phyloP scores from a whole-genome alignment of 768 basidiomycete species.

The Saitozyma podzolica region DNA sequence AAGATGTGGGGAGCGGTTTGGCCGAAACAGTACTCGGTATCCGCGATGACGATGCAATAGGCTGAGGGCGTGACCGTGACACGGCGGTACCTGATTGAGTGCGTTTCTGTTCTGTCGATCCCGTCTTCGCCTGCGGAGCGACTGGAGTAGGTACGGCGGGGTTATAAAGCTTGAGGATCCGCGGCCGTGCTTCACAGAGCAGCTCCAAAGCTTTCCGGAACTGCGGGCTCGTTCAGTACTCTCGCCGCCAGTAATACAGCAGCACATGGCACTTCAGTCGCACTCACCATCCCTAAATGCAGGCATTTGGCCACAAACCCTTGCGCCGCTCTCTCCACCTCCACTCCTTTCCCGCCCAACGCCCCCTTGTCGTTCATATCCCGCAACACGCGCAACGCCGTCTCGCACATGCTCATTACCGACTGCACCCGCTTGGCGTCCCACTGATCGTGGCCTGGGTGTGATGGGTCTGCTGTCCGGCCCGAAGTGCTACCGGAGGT shows the following conservation, averaged over 20 bases:
- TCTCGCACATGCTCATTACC: too few relatives aligned
- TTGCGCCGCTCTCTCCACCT: slow-evolving; percentile 33
- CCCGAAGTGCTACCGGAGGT: too few relatives aligned
- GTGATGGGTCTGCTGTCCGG: too few relatives aligned
- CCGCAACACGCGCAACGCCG: slow-evolving; percentile 12
- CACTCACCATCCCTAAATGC: slow-evolving; percentile 37
- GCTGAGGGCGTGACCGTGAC: too few relatives aligned
- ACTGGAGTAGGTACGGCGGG: not conserved
- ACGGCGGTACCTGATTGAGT: not conserved
- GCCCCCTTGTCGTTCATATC: slow-evolving; percentile 19
- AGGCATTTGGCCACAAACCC: slow-evolving; percentile 24
- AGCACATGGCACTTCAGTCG: too few relatives aligned
- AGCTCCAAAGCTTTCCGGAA: slow-evolving; percentile 22
- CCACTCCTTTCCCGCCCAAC: slow-evolving; percentile 21
- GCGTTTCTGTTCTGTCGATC: not conserved
- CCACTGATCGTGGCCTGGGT: too few relatives aligned
- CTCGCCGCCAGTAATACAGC: not conserved
- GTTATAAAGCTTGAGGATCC: not conserved
- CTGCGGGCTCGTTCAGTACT: slow-evolving; percentile 12
- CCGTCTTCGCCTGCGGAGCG: not conserved
- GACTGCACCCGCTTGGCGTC: too few relatives aligned
- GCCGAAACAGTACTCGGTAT: not conserved
- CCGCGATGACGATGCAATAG: not conserved
- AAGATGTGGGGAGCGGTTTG: slow-evolving; percentile 8
- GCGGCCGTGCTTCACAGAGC: slow-evolving; percentile 11